Base-by-base conservation (phyloP, 1,284 basidiomycete species). In the Sphaerobolus stellatus region DNA sequence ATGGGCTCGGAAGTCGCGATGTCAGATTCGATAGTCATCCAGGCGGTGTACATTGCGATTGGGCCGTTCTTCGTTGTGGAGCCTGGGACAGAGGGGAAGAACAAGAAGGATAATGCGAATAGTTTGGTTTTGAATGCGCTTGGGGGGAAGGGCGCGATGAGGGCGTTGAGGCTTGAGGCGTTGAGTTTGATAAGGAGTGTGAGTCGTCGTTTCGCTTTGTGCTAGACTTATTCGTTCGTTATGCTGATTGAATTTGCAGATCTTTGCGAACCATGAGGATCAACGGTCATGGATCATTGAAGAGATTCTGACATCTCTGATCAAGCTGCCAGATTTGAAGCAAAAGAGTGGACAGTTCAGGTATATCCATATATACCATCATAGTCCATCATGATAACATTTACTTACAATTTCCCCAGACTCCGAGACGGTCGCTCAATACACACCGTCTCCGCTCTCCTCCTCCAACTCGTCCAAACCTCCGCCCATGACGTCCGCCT, bases 211-310 rank as follows among this genome's bases (percentile, higher is more conserved):
- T 61, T 25, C 25, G 36, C 18, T 40, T 30, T 46, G 33, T 31
- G 20, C 28, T 43, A 27, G n/a, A 43, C 28, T 43, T 41, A 36
- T 25, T 25, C 22, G n/a, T n/a, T 38, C 6, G 18, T 20, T n/a
- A 5, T 18, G 38, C 50, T 54, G 62, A 43, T 18, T 43, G 40
- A 47, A 50, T 24, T 22, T 57, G 7, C 64, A 93, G 87, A 86
- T 96, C 28, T 98, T 98, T 65, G 91, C 92, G 6, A 88, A 86
- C 58, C 86, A 97, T 61, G 85, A 91, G 56, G 85, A 88, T 34
- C 96, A 99, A 69, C 78, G 96, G 1, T 83, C 86, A 1, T 98
- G 94, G 94, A 96, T 98, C 59, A 88, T 99, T 20, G 94, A 98
- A 67, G 96, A 98, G 69, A 94, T 98, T 29, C 69, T 99, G 18